phyloP scores from a whole-genome alignment of 2,329 filamentous ascomycete species.

The Elsinoe necatrix region DNA sequence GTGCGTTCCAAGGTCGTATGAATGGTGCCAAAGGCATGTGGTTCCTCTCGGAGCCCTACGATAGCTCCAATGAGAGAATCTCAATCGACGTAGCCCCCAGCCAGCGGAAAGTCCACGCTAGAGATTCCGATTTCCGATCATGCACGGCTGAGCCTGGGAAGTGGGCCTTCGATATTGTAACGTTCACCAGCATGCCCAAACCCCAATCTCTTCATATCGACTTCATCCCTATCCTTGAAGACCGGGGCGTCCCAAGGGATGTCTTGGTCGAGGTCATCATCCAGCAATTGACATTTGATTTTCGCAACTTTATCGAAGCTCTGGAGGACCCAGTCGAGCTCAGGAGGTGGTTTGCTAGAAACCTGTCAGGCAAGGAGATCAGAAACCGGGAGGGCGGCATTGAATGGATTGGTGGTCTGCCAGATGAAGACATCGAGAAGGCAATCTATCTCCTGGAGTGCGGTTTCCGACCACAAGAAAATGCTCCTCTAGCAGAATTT shows the following conservation, averaged over 20 bases:
- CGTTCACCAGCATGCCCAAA: slow-evolving; percentile 39
- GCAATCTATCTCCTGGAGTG: slow-evolving; percentile 48
- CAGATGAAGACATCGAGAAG: slow-evolving; percentile 42
- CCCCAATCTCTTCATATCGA: slow-evolving; percentile 56
- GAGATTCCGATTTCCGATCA: slow-evolving; percentile 39
- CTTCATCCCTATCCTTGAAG: slow-evolving; percentile 59
- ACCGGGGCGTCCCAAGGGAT: slow-evolving; percentile 44
- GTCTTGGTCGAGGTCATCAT: slow-evolving; percentile 44
- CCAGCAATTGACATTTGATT: slow-evolving; percentile 43
- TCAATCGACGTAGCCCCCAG: slow-evolving; percentile 61
- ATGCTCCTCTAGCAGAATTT: slow-evolving; percentile 23
- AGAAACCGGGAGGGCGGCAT: slow-evolving; percentile 24
- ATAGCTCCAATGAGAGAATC: slow-evolving; percentile 34
- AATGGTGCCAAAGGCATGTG: slow-evolving; percentile 69
- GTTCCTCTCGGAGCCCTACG: slow-evolving; percentile 49
- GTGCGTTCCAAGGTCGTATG: slow-evolving; percentile 61
- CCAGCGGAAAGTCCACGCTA: slow-evolving; percentile 57
- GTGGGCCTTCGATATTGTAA: slow-evolving; percentile 58
- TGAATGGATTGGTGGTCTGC: slow-evolving; percentile 44
- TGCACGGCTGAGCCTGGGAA: slow-evolving; percentile 40
- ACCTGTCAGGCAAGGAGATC: slow-evolving; percentile 35
- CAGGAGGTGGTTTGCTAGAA: slow-evolving; percentile 47
- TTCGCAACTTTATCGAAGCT: slow-evolving; percentile 45
- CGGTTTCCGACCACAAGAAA: slow-evolving; percentile 21
- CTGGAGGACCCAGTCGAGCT: slow-evolving; percentile 45